Evolutionary conservation across 2,329 filamentous ascomycete species (phyloP).

Genomic region (Aspergillus pseudoterreus): DNA sequence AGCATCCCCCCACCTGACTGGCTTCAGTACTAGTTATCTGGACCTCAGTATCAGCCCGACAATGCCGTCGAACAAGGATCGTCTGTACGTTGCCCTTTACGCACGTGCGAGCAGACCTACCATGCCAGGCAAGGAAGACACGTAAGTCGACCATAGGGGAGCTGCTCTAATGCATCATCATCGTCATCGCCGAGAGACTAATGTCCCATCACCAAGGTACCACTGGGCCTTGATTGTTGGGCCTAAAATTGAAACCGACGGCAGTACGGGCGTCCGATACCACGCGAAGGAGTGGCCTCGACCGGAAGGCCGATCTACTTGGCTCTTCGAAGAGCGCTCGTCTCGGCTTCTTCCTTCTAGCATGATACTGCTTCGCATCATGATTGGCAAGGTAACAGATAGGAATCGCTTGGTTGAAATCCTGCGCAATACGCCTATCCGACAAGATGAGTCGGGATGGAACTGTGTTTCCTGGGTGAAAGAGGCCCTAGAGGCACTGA

Average conservation of each 20-base stretch:
- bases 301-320: conserved; percentile 14
- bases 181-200: background rate
- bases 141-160: conserved; percentile 11
- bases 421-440: conserved; percentile 29
- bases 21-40: background rate
- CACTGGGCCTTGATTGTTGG: conserved; percentile 40
- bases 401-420: conserved; percentile 22
- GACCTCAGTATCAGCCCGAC: background rate
- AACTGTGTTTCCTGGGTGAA: conserved; percentile 45
- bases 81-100: conserved; percentile 30
- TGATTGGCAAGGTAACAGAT: conserved; percentile 33
- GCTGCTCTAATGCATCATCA: background rate
- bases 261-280: conserved; percentile 22
- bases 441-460: conserved; percentile 32
- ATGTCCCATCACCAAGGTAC: conserved; percentile 24
- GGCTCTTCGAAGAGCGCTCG: conserved; percentile 26
- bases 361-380: conserved; percentile 30
- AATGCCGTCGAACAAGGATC: conserved; percentile 25
- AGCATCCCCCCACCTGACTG: background rate
- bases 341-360: conserved; percentile 16
- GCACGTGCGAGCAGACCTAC: conserved; percentile 18
- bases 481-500: conserved; percentile 35
- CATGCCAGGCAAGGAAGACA: conserved; percentile 27
- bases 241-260: conserved; percentile 29
- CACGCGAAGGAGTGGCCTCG: conserved; percentile 31